Percentiles rank a stretch among this genome's conserved stretches.
These are phyloP conservation scores for Melampsora americana DNA, from an alignment of 1,284 basidiomycete species.

Conservation along the genomic window DNA sequence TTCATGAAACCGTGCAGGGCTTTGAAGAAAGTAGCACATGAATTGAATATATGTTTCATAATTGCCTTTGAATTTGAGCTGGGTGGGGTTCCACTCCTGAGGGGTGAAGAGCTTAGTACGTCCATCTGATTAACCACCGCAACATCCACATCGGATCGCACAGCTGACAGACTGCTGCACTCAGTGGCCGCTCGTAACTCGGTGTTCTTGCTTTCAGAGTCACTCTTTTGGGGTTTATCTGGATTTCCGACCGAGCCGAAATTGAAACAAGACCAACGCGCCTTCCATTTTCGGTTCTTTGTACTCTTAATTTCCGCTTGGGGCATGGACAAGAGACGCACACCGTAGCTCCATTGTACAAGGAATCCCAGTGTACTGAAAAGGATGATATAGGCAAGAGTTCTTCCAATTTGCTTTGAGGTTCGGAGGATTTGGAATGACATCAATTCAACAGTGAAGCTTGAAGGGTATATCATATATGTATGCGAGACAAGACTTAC, in stretches of 20 bases:
- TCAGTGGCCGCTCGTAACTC: no score
- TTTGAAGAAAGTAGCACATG: conserved; percentile 44
- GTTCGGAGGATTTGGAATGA: no score
- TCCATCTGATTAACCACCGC: not conserved
- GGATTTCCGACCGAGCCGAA: not conserved
- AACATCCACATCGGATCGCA: no score
- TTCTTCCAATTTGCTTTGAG: conserved; percentile 45
- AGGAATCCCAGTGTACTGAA: conserved; percentile 57
- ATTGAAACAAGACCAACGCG: not conserved
- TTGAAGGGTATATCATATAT: no score
- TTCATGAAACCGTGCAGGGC: conserved; percentile 50
- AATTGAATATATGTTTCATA: no score
- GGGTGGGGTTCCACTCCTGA: no score
- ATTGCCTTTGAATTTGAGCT: conserved; percentile 22
- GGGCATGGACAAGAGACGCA: conserved; percentile 54
- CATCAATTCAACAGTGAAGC: no score
- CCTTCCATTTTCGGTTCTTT: no score
- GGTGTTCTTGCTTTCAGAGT: no score
- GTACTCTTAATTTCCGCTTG: not conserved
- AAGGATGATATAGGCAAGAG: conserved; percentile 55
- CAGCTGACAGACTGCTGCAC: no score
- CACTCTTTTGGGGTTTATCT: no score
- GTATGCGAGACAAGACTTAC: not conserved
- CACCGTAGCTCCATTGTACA: conserved; percentile 56
- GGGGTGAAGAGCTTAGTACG: not conserved